Conservation (phyloP, 2,329 filamentous ascomycete genomes). For the Fusarium ambrosium region DNA sequence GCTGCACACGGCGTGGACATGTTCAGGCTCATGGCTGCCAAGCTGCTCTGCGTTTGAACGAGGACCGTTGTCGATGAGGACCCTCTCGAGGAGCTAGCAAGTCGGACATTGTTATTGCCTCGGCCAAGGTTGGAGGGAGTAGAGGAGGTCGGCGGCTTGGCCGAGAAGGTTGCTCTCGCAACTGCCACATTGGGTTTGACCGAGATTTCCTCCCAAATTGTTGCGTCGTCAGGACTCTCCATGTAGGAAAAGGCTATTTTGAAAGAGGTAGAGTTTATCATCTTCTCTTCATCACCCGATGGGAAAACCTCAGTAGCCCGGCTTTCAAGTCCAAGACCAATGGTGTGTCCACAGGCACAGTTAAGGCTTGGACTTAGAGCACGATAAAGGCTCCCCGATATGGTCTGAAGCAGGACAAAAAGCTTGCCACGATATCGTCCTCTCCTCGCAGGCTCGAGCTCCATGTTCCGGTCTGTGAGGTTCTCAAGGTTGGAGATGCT, state of each 20-base stretch:
- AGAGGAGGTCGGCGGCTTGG: background rate
- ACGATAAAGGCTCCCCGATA: background rate
- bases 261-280: rapidly evolving
- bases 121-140: background rate
- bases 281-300: rapidly evolving
- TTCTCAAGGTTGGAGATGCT: slow-evolving; percentile 9
- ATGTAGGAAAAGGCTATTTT: background rate
- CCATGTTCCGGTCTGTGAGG: background rate
- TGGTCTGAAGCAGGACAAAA: background rate
- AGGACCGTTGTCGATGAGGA: background rate
- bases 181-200: rapidly evolving
- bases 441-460: slow-evolving; percentile 2
- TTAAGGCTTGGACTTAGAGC: background rate
- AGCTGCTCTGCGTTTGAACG: background rate
- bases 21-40: background rate
- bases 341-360: background rate
- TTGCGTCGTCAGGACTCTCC: rapidly evolving
- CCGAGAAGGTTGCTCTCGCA: background rate
- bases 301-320: background rate
- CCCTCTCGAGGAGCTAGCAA: background rate
- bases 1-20: background rate
- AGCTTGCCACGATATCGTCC: background rate
- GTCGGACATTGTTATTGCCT: background rate
- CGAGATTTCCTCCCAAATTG: background rate
- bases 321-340: background rate